A percentile compares a stretch with the other conserved stretches of the same genome.
Evolutionary conservation across 805 yeast species (phyloP).

Genomic region (Candida loeiensis): DNA sequence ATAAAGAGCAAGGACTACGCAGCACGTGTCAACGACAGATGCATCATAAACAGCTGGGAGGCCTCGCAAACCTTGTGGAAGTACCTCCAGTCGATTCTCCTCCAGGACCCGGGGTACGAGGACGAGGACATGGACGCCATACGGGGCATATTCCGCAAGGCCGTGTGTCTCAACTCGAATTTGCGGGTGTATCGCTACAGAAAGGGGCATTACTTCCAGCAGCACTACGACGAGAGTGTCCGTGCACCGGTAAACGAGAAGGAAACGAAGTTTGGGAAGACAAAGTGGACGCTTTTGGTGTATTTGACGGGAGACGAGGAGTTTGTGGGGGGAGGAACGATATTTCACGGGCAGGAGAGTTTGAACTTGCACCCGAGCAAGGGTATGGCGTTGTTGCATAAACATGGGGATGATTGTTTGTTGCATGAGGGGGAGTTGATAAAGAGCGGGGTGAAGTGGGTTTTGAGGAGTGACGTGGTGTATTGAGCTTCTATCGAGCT

Average conservation of each 20-base stretch:
- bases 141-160: constrained; percentile 29
- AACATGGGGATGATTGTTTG: constrained; percentile 64
- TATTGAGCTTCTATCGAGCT: too few species aligned
- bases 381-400: constrained; percentile 60
- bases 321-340: constrained; percentile 57
- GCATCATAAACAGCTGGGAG: constrained; percentile 34
- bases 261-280: constrained; percentile 30
- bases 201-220: constrained; percentile 56
- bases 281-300: constrained; percentile 58
- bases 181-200: constrained; percentile 52
- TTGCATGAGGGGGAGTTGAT: constrained; percentile 57
- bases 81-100: constrained; percentile 31
- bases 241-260: constrained; percentile 24
- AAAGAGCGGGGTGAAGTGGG: constrained; percentile 55
- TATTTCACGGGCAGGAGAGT: constrained; percentile 40
- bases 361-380: constrained; percentile 44
- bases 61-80: constrained; percentile 43
- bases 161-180: constrained; percentile 53
- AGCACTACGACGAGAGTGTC: constrained; percentile 61
- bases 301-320: constrained; percentile 57
- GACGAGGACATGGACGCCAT: constrained; percentile 23
- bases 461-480: constrained; percentile 56
- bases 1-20: constrained; percentile 52
- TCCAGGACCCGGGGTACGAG: constrained; percentile 26
- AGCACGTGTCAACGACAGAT: constrained; percentile 54